Evolutionary conservation across 768 basidiomycete genomes (phyloP), one percentile per base, ranked within the genome.

Genomic region (Termitomyces sp.): DNA sequence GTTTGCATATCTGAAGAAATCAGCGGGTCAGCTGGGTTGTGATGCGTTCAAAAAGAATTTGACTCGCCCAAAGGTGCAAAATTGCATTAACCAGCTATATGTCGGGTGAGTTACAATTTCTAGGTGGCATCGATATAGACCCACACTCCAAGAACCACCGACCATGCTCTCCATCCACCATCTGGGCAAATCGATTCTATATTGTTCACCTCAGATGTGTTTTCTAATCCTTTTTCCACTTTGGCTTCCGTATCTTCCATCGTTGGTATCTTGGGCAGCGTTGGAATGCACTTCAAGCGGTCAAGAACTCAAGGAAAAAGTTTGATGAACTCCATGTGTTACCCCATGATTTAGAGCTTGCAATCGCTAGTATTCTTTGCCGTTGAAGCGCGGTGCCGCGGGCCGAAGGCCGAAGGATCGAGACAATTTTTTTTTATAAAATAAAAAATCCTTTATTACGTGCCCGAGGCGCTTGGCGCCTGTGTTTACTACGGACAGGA

Each of bases 111-210:
- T 8, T 2, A 20, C 4, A 13, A 30, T 6, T 40, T 20, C 1
- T 26, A 42, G 12, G 38, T 30, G 32, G n/a, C 16, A n/a, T 30
- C 12, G 2, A 40, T 22, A 35, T 22, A 1, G 14, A 65, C 73
- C 63, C 61, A 78, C 75, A 75, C 76, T 53, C 80, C 80, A n/a
- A 69, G 20, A 24, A 80, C 71, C 10, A 74, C 73, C 26, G 71
- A 61, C 79, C 78, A 79, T 6, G 74, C 78, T 50, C 70, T 64
- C 61, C 63, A 64, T 8, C 77, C 77, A n/a, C 77, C 76, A 36
- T 79, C 77, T 20, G 75, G 70, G 62, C 65, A 64, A 58, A 61
- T 64, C 4, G 22, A n/a, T n/a, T 30, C 54, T 40, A 40, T 4
- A 28, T n/a, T 8, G 7, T 7, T 20, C 26, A 13, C 26, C n/a